A percentile compares a stretch with the other conserved stretches of the same genome.
phyloP scores from a whole-genome alignment of 306 rosid species.

The Rosa lucieae region DNA sequence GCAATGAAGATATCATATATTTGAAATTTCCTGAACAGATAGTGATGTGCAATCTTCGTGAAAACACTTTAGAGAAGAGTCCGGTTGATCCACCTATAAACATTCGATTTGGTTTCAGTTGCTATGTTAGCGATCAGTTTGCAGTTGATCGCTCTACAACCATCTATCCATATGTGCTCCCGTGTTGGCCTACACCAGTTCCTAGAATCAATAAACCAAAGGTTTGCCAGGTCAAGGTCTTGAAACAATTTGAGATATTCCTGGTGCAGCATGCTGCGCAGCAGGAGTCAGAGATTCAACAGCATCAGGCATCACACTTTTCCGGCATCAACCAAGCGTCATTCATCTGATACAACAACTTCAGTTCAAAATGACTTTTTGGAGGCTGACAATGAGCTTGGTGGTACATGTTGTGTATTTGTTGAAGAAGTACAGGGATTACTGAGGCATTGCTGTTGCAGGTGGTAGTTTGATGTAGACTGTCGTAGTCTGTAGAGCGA shows the following conservation, averaged over 20 bases:
- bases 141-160: not conserved
- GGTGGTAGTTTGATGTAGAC: no score
- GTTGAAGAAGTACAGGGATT: no score
- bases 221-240: not conserved
- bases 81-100: not conserved
- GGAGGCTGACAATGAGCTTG: not conserved
- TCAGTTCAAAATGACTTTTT: not conserved
- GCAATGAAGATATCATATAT: not conserved
- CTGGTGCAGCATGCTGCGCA: not conserved
- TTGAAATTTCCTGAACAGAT: not conserved
- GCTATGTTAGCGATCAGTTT: not conserved
- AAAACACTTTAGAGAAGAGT: not conserved
- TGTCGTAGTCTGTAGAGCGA: no score
- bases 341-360: not conserved
- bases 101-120: not conserved
- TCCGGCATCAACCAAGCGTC: not conserved
- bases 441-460: no score
- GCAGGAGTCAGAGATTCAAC: not conserved
- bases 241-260: not conserved
- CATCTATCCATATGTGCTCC: not conserved
- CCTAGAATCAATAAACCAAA: not conserved
- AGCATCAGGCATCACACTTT: not conserved
- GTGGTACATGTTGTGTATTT: no score
- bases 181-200: conserved; percentile 11
- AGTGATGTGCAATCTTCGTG: not conserved